These are phyloP conservation scores for Carex scoparia DNA, from an alignment of 176 grass and related monocot species.

Conservation along the genomic window DNA sequence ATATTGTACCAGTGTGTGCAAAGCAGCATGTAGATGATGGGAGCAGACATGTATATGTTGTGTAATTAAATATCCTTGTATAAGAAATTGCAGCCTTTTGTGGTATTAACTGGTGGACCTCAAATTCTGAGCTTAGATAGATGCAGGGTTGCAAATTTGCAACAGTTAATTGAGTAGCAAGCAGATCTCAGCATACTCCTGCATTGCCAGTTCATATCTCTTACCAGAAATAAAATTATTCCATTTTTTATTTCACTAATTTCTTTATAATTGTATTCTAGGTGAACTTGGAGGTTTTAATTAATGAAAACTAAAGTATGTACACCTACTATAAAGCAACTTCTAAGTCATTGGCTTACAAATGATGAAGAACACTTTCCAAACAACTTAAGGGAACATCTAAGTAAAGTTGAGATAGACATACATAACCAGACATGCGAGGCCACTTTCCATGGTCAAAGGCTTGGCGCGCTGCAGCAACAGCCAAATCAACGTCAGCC, in stretches of 20 bases:
- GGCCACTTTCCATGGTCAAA: conserved; percentile 78
- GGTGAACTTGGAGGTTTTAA: not conserved
- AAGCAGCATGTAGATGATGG: not conserved
- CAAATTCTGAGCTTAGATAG: not conserved
- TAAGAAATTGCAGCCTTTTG: not conserved
- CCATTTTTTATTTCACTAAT: not conserved
- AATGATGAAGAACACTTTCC: not conserved
- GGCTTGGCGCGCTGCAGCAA: conserved; percentile 46
- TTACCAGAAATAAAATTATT: not conserved
- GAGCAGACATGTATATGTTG: not conserved
- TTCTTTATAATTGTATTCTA: not conserved
- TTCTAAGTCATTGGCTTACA: not conserved
- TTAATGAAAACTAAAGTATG: not conserved
- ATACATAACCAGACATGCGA: conserved; percentile 63
- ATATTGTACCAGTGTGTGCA: not conserved
- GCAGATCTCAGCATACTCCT: not conserved
- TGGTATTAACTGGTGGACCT: not conserved
- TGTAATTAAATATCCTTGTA: not conserved
- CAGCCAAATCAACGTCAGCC: conserved; percentile 55
- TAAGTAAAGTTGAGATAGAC: not conserved
- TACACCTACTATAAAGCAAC: not conserved
- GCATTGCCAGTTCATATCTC: not conserved
- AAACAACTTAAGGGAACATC: not conserved
- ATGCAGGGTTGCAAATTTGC: not conserved
- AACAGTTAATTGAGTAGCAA: not conserved